Conservation (phyloP, 768 basidiomycete genomes). For the Tephrocybe sp. region DNA sequence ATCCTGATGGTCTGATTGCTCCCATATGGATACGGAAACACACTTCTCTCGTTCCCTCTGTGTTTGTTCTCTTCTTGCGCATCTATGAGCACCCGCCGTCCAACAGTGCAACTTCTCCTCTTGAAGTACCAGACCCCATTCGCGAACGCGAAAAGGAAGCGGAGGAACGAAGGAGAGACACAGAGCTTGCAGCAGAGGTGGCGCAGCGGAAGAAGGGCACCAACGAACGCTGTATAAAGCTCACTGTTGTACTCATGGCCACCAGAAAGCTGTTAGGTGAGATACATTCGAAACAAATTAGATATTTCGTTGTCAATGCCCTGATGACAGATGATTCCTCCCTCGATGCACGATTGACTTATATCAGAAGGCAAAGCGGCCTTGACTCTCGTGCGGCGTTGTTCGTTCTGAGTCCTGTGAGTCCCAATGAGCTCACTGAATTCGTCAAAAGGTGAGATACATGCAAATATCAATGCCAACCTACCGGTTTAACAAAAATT, state of each 20-base stretch:
- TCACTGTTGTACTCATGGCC: conserved; percentile 93
- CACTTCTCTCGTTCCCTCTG: conserved; percentile 84
- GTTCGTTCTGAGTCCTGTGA: conserved; percentile 94
- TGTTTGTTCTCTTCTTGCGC: conserved; percentile 88
- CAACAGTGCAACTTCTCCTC: conserved; percentile 44
- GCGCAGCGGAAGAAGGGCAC: conserved; percentile 74
- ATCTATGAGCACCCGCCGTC: conserved; percentile 63
- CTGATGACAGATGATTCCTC: conserved; percentile 68
- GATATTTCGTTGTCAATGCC: neutral
- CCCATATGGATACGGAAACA: conserved; percentile 99
- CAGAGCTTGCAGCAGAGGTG: conserved; percentile 78
- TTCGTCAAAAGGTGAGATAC: conserved; percentile 73
- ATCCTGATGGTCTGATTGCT: conserved; percentile 94
- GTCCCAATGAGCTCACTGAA: conserved; percentile 78
- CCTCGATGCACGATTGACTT: conserved; percentile 81
- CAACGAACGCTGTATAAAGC: conserved; percentile 85
- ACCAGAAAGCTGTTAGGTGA: conserved; percentile 82
- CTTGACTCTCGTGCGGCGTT: conserved; percentile 90
- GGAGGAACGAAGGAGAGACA: conserved; percentile 72
- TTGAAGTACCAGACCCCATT: conserved; percentile 52
- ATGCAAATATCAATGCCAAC: neutral
- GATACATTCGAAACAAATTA: conserved; percentile 14
- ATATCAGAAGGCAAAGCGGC: conserved; percentile 82
- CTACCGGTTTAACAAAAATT: conserved; percentile 5
- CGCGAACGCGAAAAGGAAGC: conserved; percentile 54